A percentile compares a stretch with the other conserved stretches of the same genome.
These are phyloP conservation scores for Miamiensis avidus DNA, from an alignment of 169 alveolate species.

Conservation along the genomic window DNA sequence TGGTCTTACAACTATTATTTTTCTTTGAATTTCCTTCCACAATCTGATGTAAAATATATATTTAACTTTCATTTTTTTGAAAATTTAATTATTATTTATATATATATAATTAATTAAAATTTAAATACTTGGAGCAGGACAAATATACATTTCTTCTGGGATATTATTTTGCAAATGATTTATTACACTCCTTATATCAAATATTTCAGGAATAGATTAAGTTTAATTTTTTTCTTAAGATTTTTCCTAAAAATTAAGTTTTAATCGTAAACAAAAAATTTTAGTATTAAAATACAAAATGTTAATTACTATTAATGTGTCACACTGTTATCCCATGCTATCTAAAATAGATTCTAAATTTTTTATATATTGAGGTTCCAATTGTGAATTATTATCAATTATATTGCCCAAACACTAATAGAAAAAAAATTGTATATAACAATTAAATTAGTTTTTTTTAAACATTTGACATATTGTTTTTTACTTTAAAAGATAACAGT, in stretches of 20 bases:
- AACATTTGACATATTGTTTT: not conserved
- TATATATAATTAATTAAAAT: not conserved
- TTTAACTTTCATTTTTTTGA: not conserved
- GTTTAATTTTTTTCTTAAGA: conserved; percentile 11
- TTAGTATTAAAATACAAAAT: too few relatives aligned
- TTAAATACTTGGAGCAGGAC: conserved; percentile 30
- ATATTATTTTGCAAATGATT: conserved; percentile 36
- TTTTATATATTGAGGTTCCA: conserved; percentile 21
- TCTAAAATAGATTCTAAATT: conserved; percentile 25
- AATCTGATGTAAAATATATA: conserved; percentile 7
- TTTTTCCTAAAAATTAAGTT: not conserved
- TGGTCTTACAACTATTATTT: conserved; percentile 22
- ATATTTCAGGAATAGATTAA: conserved; percentile 14
- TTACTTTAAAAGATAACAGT: conserved; percentile 8
- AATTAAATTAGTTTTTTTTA: conserved; percentile 5
- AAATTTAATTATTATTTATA: too few relatives aligned
- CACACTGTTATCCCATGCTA: conserved; percentile 39
- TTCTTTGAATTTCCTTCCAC: conserved; percentile 42
- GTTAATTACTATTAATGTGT: conserved; percentile 14
- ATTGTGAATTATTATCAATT: conserved; percentile 10
- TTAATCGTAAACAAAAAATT: too few relatives aligned
- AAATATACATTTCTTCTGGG: conserved; percentile 32
- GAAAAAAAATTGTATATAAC: conserved; percentile 1
- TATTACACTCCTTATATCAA: conserved; percentile 29
- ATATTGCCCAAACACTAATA: conserved; percentile 27